These are phyloP conservation scores for Flaveria sonorensis DNA, from an alignment of 129 eudicot genomes.

Conservation along the genomic window DNA sequence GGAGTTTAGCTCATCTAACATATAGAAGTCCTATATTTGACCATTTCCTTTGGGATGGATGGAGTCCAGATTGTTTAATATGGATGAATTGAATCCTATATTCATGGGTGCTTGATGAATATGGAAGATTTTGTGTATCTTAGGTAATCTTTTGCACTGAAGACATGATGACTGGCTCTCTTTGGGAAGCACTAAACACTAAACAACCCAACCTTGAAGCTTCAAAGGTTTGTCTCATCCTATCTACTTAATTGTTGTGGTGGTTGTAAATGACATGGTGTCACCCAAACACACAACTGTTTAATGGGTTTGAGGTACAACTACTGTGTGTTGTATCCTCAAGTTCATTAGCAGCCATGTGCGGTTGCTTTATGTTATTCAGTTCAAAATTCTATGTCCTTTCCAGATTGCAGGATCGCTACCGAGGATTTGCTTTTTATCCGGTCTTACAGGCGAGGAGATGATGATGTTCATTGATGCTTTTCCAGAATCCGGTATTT, in stretches of 20 bases:
- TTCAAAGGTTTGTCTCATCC: constrained; percentile 48
- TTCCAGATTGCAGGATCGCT: constrained; percentile 63
- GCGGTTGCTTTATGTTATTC: constrained; percentile 1
- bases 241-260: not conserved
- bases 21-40: too few relatives aligned
- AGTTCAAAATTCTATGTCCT: not conserved
- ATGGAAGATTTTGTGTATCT: not conserved
- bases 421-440: constrained; percentile 86
- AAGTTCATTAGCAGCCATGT: not conserved
- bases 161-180: constrained; percentile 75
- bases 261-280: not conserved
- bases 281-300: not conserved
- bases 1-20: too few relatives aligned
- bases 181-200: constrained; percentile 92
- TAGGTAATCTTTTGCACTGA: constrained; percentile 80
- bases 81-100: too few relatives aligned
- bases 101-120: not conserved
- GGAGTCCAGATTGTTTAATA: too few relatives aligned
- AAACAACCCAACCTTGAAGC: constrained; percentile 69
- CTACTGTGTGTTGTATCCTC: constrained; percentile 1
- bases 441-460: constrained; percentile 97
- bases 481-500: constrained; percentile 78
- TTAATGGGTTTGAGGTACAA: not conserved
- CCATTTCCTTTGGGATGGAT: too few relatives aligned
- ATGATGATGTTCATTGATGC: constrained; percentile 97